Conservation (phyloP, 257 asterid species). For the Eucommia ulmoides region DNA sequence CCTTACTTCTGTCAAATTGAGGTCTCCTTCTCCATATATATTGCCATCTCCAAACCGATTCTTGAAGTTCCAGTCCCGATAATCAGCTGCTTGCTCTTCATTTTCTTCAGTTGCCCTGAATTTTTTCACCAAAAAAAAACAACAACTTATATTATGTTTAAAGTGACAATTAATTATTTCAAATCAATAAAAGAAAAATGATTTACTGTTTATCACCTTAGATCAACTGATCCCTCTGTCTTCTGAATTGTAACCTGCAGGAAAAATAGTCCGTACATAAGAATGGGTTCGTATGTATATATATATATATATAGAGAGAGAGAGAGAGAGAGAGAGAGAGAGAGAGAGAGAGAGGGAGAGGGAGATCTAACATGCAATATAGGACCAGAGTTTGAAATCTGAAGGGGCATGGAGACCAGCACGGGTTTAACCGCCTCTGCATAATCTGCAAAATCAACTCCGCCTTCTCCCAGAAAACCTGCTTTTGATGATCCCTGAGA, state of each 20-base stretch:
- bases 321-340: background rate
- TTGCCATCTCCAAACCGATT: slow-evolving; percentile 17
- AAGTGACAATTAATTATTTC: background rate
- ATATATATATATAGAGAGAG: background rate
- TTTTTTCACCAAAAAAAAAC: slow-evolving; percentile 4
- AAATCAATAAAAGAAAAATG: background rate
- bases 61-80: slow-evolving; percentile 27
- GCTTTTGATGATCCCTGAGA: slow-evolving; percentile 85
- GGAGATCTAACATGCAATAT: slow-evolving; percentile 54
- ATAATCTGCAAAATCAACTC: slow-evolving; percentile 86
- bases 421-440: slow-evolving; percentile 49
- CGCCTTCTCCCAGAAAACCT: slow-evolving; percentile 82
- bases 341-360: slow-evolving; percentile 12
- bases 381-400: slow-evolving; percentile 71
- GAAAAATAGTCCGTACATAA: background rate
- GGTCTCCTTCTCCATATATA: slow-evolving; percentile 18
- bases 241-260: slow-evolving; percentile 77
- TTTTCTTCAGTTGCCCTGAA: slow-evolving; percentile 50
- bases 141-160: background rate
- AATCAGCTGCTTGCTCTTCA: slow-evolving; percentile 25
- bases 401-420: slow-evolving; percentile 65
- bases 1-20: slow-evolving; percentile 54
- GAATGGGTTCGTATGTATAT: slow-evolving; percentile 7
- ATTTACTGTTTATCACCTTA: slow-evolving; percentile 34
- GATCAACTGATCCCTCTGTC: slow-evolving; percentile 39